Conservation (phyloP, 2,329 filamentous ascomycete species). For the Colletotrichum acutatum region DNA sequence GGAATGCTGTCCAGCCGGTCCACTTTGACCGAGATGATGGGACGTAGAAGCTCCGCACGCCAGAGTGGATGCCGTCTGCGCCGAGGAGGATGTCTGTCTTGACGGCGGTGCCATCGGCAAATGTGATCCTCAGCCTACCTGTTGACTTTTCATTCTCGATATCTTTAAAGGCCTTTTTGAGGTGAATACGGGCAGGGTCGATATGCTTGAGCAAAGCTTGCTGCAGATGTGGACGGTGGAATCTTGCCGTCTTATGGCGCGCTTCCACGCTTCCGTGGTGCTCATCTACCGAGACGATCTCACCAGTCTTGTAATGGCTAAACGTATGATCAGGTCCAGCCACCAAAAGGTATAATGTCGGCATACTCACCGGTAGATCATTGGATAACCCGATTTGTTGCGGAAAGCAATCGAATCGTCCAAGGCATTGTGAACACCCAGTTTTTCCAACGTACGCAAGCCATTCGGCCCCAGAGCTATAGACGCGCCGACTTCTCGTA, state of each 20-base stretch:
- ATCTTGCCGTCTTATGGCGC: constrained; percentile 55
- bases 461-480: constrained; percentile 65
- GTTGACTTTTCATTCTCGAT: constrained; percentile 44
- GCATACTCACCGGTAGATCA: constrained; percentile 54
- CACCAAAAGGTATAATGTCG: too few relatives aligned
- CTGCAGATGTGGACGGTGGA: constrained; percentile 61
- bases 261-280: constrained; percentile 50
- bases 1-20: constrained; percentile 56
- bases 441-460: constrained; percentile 60
- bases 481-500: constrained; percentile 59
- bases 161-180: constrained; percentile 53
- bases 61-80: constrained; percentile 64
- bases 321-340: accelerated
- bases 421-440: constrained; percentile 59
- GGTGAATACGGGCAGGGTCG: constrained; percentile 52
- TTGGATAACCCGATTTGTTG: constrained; percentile 53
- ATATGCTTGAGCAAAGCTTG: constrained; percentile 58
- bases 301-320: constrained; percentile 55
- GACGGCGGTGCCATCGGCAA: constrained; percentile 57
- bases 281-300: constrained; percentile 55
- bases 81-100: constrained; percentile 61
- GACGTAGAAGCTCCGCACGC: constrained; percentile 55
- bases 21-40: constrained; percentile 51
- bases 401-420: constrained; percentile 52
- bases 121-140: constrained; percentile 50